Percentiles rank a stretch among this genome's conserved stretches.
Evolutionary conservation across 176 grass and related monocot genomes (phyloP).

Genomic region (Zea luxurians): DNA sequence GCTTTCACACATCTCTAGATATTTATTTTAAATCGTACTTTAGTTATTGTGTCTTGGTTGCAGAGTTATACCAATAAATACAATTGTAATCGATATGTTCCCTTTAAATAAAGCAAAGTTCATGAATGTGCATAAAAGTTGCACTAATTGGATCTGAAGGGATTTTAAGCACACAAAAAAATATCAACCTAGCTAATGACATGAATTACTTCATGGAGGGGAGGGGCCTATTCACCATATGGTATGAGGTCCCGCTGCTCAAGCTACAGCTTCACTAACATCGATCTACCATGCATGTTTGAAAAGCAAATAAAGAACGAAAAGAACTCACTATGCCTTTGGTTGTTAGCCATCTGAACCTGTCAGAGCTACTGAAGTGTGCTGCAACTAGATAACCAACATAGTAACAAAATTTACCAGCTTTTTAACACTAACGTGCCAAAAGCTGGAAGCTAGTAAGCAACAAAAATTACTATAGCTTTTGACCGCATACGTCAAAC

Average conservation of each 20-base stretch:
- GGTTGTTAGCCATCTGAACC: background rate
- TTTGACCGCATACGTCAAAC: conserved; percentile 16
- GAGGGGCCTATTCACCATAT: background rate
- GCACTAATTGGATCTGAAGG: background rate
- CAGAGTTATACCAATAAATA: too few species aligned
- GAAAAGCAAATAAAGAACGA: background rate
- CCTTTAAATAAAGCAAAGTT: background rate
- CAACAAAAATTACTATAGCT: conserved; percentile 29
- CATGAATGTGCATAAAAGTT: background rate
- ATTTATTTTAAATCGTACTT: too few species aligned
- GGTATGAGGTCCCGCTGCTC: background rate
- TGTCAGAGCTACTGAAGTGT: conserved; percentile 16
- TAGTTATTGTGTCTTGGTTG: too few species aligned
- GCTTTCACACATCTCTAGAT: too few species aligned
- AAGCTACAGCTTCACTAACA: background rate
- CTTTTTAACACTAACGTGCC: background rate
- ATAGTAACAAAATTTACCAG: conserved; percentile 7
- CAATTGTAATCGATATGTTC: too few species aligned
- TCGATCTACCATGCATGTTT: background rate
- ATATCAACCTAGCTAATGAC: background rate
- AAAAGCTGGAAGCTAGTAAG: conserved; percentile 9
- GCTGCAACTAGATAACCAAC: conserved; percentile 36
- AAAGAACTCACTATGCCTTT: background rate
- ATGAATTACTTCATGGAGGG: background rate
- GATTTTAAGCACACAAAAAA: background rate